These are phyloP conservation scores for Carex kokanica DNA, from an alignment of 176 grass and related monocot genomes.

Conservation along the genomic window DNA sequence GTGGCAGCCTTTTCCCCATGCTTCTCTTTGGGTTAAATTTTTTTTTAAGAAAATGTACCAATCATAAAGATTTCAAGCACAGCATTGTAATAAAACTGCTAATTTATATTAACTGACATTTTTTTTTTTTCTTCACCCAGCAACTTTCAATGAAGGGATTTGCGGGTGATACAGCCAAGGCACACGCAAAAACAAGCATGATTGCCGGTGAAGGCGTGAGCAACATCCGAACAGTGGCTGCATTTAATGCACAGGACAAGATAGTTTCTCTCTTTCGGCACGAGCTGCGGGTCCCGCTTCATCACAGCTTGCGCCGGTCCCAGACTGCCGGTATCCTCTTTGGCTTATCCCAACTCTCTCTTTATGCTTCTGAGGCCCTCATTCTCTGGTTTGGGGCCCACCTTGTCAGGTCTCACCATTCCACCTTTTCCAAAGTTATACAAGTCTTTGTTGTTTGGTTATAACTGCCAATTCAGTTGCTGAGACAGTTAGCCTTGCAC, in stretches of 20 bases:
- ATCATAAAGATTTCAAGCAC: too few species aligned
- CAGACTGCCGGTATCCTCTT: constrained; percentile 62
- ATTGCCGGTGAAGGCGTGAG: constrained; percentile 75
- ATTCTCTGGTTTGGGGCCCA: constrained; percentile 85
- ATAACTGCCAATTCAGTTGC: constrained; percentile 89
- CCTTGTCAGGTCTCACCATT: constrained; percentile 54
- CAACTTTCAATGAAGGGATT: constrained; percentile 96
- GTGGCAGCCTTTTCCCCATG: background rate
- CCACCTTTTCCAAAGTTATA: constrained; percentile 94
- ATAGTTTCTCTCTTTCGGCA: constrained; percentile 68
- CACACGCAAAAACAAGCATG: constrained; percentile 92
- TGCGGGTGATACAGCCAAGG: constrained; percentile 80
- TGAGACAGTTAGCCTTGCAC: constrained; percentile 77
- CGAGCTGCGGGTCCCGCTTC: constrained; percentile 64
- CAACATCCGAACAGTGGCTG: constrained; percentile 86
- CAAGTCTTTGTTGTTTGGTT: constrained; percentile 92
- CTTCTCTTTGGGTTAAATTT: background rate
- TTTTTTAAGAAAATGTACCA: too few species aligned
- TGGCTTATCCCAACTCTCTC: constrained; percentile 53
- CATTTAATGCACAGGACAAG: constrained; percentile 93
- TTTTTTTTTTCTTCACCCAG: constrained; percentile 29
- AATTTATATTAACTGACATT: background rate
- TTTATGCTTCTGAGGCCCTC: constrained; percentile 76
- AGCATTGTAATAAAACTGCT: background rate
- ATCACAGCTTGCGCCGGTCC: constrained; percentile 66